A percentile compares a stretch with the other conserved stretches of the same genome.
Conservation (phyloP, 805 yeast genomes). For the Saturnispora sanitii region DNA sequence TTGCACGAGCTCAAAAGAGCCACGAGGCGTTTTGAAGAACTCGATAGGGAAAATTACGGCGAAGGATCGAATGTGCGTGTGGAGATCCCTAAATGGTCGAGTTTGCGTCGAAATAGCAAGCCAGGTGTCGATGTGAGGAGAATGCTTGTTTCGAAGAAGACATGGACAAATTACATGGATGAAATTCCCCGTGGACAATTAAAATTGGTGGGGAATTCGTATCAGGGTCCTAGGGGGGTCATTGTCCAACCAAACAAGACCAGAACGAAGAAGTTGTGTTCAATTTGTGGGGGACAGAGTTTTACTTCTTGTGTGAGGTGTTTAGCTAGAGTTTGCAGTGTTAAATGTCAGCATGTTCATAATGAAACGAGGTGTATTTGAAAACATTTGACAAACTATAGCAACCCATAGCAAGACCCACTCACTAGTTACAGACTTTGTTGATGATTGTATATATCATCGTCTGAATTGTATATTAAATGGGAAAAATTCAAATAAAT, state of each 20-base stretch:
- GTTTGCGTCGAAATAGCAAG: constrained; percentile 14
- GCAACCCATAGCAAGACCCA: no score
- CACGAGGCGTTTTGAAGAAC: constrained; percentile 31
- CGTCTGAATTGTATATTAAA: no score
- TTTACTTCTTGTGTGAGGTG: constrained; percentile 34
- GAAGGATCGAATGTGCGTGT: constrained; percentile 23
- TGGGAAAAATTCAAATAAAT: no score
- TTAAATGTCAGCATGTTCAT: constrained; percentile 32
- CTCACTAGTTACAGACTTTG: no score
- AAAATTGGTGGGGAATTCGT: constrained; percentile 21
- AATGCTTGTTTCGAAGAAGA: constrained; percentile 31
- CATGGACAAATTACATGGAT: constrained; percentile 32
- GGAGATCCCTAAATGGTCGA: constrained; percentile 29
- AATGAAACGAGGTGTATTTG: constrained; percentile 37
- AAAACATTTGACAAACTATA: no score
- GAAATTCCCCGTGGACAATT: constrained; percentile 32
- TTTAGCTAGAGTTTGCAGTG: constrained; percentile 32
- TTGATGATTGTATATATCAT: no score
- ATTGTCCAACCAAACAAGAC: constrained; percentile 27
- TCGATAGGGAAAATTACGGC: constrained; percentile 35
- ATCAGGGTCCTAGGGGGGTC: constrained; percentile 14
- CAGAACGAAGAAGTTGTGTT: constrained; percentile 32
- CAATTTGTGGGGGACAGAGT: constrained; percentile 37
- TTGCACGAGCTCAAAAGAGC: constrained; percentile 28
- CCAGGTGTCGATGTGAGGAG: constrained; percentile 30